Percentiles rank a stretch among this genome's conserved stretches.
Conservation (phyloP, 257 asterid genomes). For the Solanum piurae region DNA sequence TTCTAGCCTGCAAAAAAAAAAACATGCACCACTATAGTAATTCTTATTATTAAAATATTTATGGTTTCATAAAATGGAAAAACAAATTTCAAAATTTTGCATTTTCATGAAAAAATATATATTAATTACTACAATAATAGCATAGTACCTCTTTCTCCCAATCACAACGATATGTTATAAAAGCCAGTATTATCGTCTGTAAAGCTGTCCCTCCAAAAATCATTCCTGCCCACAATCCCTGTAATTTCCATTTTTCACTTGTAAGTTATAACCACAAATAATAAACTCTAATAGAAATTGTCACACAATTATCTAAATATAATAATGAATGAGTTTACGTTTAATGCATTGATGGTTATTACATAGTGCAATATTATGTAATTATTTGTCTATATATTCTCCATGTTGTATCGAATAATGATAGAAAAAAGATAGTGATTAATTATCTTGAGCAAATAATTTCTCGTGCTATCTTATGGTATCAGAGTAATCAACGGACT, state of each 20-base stretch:
- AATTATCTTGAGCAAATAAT: background rate
- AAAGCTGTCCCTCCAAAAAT: slow-evolving; percentile 42
- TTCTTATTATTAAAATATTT: background rate
- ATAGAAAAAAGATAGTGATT: no score
- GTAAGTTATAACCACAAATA: background rate
- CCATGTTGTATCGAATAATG: background rate
- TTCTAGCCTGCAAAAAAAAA: background rate
- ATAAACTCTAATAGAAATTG: background rate
- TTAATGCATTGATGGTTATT: no score
- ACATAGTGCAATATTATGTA: no score
- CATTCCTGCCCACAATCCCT: slow-evolving; percentile 51
- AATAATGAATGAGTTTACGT: no score
- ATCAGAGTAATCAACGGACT: background rate
- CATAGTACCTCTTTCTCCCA: slow-evolving; percentile 41
- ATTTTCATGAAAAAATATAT: background rate
- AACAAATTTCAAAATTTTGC: background rate
- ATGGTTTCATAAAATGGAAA: background rate
- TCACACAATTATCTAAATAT: background rate
- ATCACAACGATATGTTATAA: slow-evolving; percentile 20
- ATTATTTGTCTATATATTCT: background rate
- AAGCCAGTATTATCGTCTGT: slow-evolving; percentile 23
- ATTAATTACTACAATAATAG: no score
- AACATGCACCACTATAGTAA: no score
- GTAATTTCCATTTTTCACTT: background rate
- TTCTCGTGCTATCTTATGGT: background rate